Base-by-base conservation (phyloP, 257 asterid species). In the Gentiana macrophylla region DNA sequence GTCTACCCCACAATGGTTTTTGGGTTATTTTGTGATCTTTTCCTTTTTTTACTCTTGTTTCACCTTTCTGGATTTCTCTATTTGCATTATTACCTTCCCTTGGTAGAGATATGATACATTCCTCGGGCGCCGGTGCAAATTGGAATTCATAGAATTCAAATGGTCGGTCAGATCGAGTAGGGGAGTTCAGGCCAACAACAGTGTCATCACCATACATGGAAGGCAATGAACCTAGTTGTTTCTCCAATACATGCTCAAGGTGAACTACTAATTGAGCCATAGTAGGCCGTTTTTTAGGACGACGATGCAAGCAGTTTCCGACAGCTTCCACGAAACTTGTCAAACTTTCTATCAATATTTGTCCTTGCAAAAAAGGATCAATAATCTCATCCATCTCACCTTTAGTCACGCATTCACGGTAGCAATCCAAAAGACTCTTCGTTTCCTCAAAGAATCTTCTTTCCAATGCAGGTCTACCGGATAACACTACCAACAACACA, bases 391-490 rank as follows among this genome's bases (percentile, higher is more conserved):
- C 3, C 1, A 52, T 12, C 5, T 58, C 59, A 15, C 59, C 49
- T 9, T 57, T 41, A 33, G 35, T 35, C n/a, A 57, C 52, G 41
- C 52, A 56, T 24, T 69, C 62, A 4, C 3, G 52, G 62, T 37
- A 63, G 45, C 50, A 32, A 2, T 49, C 33, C 32, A 62, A 12
- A 32, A 68, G 65, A 37, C 43, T 46, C 45, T 12, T 50, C 5
- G 37, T 34, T 46, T 62, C 73, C 4, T 13, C 50, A 8, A n/a
- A 12, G 13, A 8, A 32, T 56, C 52, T 37, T 2, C 0, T 10
- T 12, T 68, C 67, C 33, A 62, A 7, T 0, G 60, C 64, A 5
- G 73, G 73, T 51, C 55, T 63, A 24, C 74, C 74, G 7, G 55
- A 8, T 9, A 63, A 53, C 37, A 69, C 68, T 8, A 61, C 73